phyloP scores from a whole-genome alignment of 2,329 filamentous ascomycete species.

The Ceratocystis smalleyi region DNA sequence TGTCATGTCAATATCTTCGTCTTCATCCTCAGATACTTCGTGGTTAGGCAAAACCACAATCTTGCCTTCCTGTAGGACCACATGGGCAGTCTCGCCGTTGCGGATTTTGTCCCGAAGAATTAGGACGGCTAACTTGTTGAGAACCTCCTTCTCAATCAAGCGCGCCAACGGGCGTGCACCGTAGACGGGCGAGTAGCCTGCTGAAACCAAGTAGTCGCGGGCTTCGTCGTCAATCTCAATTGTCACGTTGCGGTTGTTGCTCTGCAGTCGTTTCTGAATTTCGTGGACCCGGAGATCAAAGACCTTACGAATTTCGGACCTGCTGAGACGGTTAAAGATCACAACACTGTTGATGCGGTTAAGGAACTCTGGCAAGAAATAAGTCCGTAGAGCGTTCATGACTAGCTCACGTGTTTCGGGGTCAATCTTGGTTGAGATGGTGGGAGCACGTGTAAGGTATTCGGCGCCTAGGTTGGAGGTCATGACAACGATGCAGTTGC shows the following conservation, averaged over 20 bases:
- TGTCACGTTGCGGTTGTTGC: constrained; percentile 71
- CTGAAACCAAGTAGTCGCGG: constrained; percentile 80
- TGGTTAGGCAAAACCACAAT: constrained; percentile 77
- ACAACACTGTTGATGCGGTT: constrained; percentile 94
- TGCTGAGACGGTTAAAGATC: constrained; percentile 95
- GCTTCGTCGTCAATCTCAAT: constrained; percentile 74
- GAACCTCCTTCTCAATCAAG: constrained; percentile 91
- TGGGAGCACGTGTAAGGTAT: constrained; percentile 66
- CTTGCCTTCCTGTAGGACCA: constrained; percentile 64
- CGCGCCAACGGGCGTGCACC: constrained; percentile 77
- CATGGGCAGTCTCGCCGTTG: constrained; percentile 70
- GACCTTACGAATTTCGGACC: constrained; percentile 80
- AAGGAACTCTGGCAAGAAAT: constrained; percentile 96
- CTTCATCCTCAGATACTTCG: constrained; percentile 41
- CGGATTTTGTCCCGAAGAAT: constrained; percentile 72
- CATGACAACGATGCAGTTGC: constrained; percentile 99
- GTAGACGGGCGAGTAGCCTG: constrained; percentile 90
- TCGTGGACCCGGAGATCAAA: constrained; percentile 78
- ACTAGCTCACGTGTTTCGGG: constrained; percentile 73
- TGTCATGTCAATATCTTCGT: constrained; percentile 56
- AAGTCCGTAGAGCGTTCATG: constrained; percentile 78
- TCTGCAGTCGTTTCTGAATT: constrained; percentile 77
- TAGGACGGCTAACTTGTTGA: constrained; percentile 82
- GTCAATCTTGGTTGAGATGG: constrained; percentile 72
- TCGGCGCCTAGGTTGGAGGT: constrained; percentile 95